Conservation (phyloP, 495 filamentous ascomycete genomes). For the Daldinia bambusicola region DNA sequence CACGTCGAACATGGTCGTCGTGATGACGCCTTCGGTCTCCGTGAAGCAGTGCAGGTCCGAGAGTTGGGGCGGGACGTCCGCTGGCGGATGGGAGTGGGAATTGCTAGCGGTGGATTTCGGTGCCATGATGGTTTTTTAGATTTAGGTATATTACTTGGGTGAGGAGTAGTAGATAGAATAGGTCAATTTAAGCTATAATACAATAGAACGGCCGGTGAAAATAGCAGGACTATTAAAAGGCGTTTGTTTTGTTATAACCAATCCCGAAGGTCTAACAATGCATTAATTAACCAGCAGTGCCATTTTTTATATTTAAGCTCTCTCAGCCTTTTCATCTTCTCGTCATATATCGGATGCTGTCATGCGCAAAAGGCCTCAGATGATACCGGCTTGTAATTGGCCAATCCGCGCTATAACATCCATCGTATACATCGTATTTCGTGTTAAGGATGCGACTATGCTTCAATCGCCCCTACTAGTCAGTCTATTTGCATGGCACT, state of each 20-base stretch:
- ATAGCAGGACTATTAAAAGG: not conserved
- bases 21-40: constrained; percentile 68
- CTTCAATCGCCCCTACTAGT: not conserved
- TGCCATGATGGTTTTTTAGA: no score
- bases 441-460: not conserved
- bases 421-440: constrained; percentile 27
- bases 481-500: not conserved
- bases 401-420: constrained; percentile 15
- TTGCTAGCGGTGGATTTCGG: no score
- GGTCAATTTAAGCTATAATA: not conserved
- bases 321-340: not conserved
- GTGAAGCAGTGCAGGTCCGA: constrained; percentile 65
- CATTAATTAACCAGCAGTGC: not conserved
- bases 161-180: not conserved
- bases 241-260: no score
- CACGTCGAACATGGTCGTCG: constrained; percentile 61
- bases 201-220: not conserved
- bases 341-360: not conserved
- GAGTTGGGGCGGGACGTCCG: constrained; percentile 49
- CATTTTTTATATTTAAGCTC: not conserved
- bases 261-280: not conserved
- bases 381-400: not conserved
- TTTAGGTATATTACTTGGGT: no score
- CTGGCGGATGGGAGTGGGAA: constrained; percentile 20
- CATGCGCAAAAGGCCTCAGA: not conserved